A percentile compares a stretch with the other conserved stretches of the same genome.
Conservation (phyloP, 2,329 filamentous ascomycete genomes). For the Pseudomassariella vexata region DNA sequence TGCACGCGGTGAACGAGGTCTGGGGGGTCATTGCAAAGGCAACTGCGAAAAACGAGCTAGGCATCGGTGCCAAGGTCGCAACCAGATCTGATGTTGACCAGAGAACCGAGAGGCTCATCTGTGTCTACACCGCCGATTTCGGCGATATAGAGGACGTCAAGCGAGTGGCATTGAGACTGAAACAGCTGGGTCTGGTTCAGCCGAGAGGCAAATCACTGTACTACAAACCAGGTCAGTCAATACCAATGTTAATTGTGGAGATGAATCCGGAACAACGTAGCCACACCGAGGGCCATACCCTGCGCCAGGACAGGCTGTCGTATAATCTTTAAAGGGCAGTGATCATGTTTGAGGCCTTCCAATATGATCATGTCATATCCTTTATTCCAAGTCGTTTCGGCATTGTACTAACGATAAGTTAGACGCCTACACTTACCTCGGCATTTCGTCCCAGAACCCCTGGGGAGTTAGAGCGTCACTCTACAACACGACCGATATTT, state of each 20-base stretch:
- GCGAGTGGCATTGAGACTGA: constrained; percentile 59
- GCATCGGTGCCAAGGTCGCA: constrained; percentile 67
- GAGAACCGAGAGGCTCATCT: constrained; percentile 54
- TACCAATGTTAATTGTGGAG: not conserved
- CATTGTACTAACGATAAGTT: not conserved
- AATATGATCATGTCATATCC: not conserved
- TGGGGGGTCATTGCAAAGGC: constrained; percentile 65
- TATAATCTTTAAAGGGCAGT: no score
- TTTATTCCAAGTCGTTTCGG: not conserved
- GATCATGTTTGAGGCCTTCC: no score
- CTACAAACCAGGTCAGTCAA: constrained; percentile 65
- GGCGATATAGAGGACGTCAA: constrained; percentile 61
- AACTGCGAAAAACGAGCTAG: constrained; percentile 64
- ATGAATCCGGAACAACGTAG: no score
- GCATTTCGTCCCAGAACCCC: constrained; percentile 53
- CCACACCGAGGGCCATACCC: no score
- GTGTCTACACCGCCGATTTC: constrained; percentile 75
- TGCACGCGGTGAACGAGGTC: constrained; percentile 48
- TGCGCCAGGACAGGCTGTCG: no score
- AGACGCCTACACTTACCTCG: constrained; percentile 66
- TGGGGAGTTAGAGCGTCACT: constrained; percentile 58
- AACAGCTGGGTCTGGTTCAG: constrained; percentile 55
- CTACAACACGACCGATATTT: constrained; percentile 41
- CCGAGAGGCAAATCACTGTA: constrained; percentile 51
- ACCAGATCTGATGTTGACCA: constrained; percentile 42